Evolutionary conservation across 192 early-diverging fungal species (phyloP).

Genomic region (Spizellomyces punctatus): DNA sequence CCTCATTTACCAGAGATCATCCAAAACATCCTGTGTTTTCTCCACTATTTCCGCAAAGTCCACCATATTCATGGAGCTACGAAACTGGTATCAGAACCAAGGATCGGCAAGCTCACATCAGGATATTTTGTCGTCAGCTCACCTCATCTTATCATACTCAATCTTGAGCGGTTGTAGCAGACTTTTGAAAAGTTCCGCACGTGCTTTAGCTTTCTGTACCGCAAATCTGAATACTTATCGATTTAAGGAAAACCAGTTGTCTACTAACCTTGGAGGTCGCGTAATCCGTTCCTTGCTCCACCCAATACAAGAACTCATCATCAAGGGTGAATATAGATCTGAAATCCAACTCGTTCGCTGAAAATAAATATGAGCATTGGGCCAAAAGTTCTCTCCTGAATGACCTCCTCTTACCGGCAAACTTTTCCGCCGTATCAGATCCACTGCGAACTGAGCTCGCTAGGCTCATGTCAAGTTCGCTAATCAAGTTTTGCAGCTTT

Average conservation of each 20-base stretch:
- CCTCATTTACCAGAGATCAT: slow-evolving; percentile 46
- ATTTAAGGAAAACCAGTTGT: background rate
- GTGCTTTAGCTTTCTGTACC: slow-evolving; percentile 14
- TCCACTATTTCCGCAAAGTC: slow-evolving; percentile 42
- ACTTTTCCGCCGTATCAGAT: background rate
- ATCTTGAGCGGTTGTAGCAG: slow-evolving; percentile 30
- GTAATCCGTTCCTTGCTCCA: slow-evolving; percentile 10
- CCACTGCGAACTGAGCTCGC: slow-evolving; percentile 9
- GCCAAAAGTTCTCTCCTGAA: too few relatives aligned
- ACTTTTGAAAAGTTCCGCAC: slow-evolving; percentile 28
- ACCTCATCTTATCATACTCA: slow-evolving; percentile 33
- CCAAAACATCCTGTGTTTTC: slow-evolving; percentile 40
- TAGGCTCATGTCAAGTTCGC: slow-evolving; percentile 40
- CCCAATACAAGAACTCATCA: slow-evolving; percentile 39
- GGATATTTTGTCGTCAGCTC: background rate
- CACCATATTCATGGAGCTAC: slow-evolving; percentile 10
- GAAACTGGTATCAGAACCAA: too few relatives aligned
- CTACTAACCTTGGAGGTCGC: background rate
- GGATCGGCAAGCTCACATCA: too few relatives aligned
- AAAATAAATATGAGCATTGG: too few relatives aligned
- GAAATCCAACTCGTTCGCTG: slow-evolving; percentile 23
- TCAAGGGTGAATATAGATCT: slow-evolving; percentile 24
- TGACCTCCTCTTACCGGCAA: background rate
- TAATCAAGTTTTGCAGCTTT: slow-evolving; percentile 36
- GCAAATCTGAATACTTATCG: background rate